Evolutionary conservation across 352 stramenopile species (phyloP).

Genomic region (Blastocystis sp.): DNA sequence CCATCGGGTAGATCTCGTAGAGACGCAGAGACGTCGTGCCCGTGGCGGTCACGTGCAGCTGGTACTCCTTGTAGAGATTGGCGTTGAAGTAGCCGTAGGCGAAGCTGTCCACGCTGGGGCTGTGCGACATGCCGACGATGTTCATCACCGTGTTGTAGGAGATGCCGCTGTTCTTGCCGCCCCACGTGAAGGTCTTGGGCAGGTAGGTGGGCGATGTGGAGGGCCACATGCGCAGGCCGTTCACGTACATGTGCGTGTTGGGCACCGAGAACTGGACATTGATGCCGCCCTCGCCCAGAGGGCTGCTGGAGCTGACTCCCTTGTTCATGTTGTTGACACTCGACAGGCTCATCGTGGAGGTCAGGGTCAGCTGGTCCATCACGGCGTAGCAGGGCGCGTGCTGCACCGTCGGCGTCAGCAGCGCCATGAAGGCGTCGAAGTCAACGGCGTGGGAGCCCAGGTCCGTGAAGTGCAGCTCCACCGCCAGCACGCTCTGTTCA

Average conservation of each 20-base stretch:
- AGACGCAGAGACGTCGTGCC: not conserved
- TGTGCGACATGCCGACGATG: not conserved
- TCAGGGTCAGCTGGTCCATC: not conserved
- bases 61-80: not conserved
- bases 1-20: not conserved
- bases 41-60: not conserved
- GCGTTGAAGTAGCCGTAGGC: not conserved
- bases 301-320: too few relatives aligned
- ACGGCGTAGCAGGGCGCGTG: not conserved
- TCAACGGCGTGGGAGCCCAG: not conserved
- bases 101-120: not conserved
- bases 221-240: constrained; percentile 10
- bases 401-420: not conserved
- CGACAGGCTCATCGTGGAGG: not conserved
- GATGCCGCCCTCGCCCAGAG: not conserved
- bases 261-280: not conserved
- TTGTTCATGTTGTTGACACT: not conserved
- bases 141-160: not conserved
- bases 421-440: constrained; percentile 36
- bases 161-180: not conserved
- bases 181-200: not conserved
- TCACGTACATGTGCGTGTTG: not conserved
- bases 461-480: constrained; percentile 15
- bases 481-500: not conserved
- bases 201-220: not conserved